phyloP scores from a whole-genome alignment of 2,329 filamentous ascomycete genomes.

The Microcera coccophila region DNA sequence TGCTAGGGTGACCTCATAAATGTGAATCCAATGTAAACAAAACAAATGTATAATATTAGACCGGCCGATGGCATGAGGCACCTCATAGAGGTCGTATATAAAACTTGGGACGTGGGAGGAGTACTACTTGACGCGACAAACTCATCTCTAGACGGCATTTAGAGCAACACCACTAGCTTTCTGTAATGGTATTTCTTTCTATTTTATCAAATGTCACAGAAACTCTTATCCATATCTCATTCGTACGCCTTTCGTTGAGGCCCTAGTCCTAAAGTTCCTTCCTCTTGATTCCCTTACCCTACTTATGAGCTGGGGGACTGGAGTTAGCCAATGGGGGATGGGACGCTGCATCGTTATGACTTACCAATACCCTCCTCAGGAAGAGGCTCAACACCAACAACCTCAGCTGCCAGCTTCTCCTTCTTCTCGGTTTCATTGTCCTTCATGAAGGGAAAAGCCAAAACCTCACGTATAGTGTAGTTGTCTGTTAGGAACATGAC shows the following conservation, averaged over 20 bases:
- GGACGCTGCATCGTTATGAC: constrained; percentile 1
- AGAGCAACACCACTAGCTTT: constrained; percentile 7
- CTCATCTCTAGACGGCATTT: constrained; percentile 16
- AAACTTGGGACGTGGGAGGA: constrained; percentile 4
- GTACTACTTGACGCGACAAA: constrained; percentile 12
- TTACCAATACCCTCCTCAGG: constrained; percentile 28
- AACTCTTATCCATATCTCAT: neutral
- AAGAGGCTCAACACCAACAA: constrained; percentile 25
- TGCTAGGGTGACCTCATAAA: constrained; percentile 11
- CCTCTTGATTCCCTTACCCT: no score
- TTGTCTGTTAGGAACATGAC: constrained; percentile 96
- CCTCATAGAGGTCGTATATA: constrained; percentile 4
- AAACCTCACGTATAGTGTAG: constrained; percentile 89
- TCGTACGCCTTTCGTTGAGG: neutral
- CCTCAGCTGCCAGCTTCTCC: constrained; percentile 42
- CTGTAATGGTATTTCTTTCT: constrained; percentile 7
- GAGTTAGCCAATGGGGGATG: constrained; percentile 9
- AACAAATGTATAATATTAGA: constrained; percentile 25
- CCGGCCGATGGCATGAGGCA: constrained; percentile 10
- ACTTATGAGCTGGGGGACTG: constrained; percentile 22
- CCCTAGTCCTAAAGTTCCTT: constrained; percentile 48
- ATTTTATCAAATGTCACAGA: constrained; percentile 2
- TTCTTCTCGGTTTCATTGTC: constrained; percentile 54
- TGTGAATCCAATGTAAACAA: constrained; percentile 18
- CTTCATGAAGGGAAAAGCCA: constrained; percentile 98